Evolutionary conservation across 83 land plant genomes (phyloP), one percentile per base, ranked within the genome.

Genomic region (Isoetes engelmannii): DNA sequence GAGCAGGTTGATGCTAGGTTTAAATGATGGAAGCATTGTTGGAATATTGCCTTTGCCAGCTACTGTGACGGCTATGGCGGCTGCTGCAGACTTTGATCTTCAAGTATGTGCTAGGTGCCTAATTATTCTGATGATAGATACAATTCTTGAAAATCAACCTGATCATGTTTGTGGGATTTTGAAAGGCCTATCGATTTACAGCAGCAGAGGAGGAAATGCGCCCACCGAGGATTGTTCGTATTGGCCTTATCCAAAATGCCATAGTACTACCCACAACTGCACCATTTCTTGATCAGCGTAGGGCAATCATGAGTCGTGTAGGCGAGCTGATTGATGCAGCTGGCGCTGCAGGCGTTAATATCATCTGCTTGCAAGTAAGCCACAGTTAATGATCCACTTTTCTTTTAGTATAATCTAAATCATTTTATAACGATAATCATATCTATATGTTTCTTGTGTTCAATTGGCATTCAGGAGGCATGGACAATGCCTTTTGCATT

Each of bases 401-500:
- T 13, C 3, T 9, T 70, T 0, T 5, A 7, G 10, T 8, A 28
- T 43, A 48, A 28, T 73, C 43, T 21, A 18, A 1, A 17, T 37
- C 10, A 47, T 7, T 4, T 0, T 44, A 44, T 37, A 13, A 44
- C 4, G 7, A 13, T 65, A 15, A 17, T 10, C 63, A 7, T 59
- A 0, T 17, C 47, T 55, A 0, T 17, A 19, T 47, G 10, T 43
- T 21, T 68, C 42, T 7, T n/a, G 69, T 59, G 21, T 54, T 51
- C 56, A 49, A 65, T 77, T 15, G 54, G 41, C 55, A 42, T 75
- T 12, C 75, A 95, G 99, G 99, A 95, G 70, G 93, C 94, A 13
- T 95, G 99, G 99, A 91, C 73, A 51, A 95, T 95, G 99, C 99
- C 99, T 4, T 95, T 95, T 78, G 99, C 89, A 42, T 95, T 95